Base-by-base conservation (phyloP, 768 basidiomycete species). In the Flagelloscypha sp. region DNA sequence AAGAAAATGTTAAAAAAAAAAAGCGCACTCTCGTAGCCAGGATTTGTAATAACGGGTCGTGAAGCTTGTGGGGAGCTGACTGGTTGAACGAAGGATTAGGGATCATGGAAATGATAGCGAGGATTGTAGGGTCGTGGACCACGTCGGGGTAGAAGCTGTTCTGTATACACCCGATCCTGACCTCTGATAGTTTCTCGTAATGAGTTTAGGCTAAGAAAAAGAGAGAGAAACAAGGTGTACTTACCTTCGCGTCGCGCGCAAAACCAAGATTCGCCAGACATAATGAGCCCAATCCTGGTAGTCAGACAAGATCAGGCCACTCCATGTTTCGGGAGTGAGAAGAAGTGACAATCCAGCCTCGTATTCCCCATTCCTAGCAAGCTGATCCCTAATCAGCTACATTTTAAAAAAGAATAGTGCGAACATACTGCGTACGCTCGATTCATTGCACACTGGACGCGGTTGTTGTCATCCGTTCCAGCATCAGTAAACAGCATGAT, bases 231-330 rank as follows among this genome's bases (percentile, higher is more conserved):
- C 32, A n/a, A n/a, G n/a, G n/a, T n/a, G n/a, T n/a, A 52, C 61
- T 27, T 51, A 84, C 86, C 79, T 70, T 36, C 87, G 75, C 39
- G 72, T 75, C 9, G 79, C 72, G 16, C 81, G 71, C 40, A 86
- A 54, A 9, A 67, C 69, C 18, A 90, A 61, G 35, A 84, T 70
- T 49, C 84, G 74, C 88, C 86, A 90, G 29, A 88, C 68, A 50
- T 80, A 72, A 31, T 66, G 62, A 13, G 81, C 76, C 87, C 88
- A 90, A 22, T 66, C 57, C n/a, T 62, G 58, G 52, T 84, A 84
- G 51, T 82, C 79, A 24, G 68, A 59, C 13, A 84, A 52, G 9
- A 67, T 66, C 30, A 90, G 57, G 5, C 79, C 74, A 2, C 66
- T 59, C 86, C 87, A 90, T 11, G 79, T 72, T 20, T 68, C 60